Evolutionary conservation across 2,329 filamentous ascomycete species (phyloP).

Genomic region (Colletotrichum plurivorum): DNA sequence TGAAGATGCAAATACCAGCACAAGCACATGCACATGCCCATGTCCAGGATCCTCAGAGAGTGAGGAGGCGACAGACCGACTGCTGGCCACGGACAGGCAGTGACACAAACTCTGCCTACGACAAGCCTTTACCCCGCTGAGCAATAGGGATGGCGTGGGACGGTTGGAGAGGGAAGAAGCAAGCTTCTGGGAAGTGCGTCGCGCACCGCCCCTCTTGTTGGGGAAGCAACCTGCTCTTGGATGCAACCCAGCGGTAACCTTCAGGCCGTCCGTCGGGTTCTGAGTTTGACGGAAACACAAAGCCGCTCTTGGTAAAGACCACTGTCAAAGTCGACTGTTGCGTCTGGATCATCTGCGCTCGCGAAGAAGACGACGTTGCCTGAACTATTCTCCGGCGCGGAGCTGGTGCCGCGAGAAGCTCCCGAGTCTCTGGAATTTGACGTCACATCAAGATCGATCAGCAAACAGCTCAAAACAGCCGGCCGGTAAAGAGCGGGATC

Average conservation of each 20-base stretch:
- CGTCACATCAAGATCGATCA: conserved; percentile 25
- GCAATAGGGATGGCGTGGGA: not conserved
- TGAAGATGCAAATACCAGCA: no score
- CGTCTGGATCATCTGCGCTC: not conserved
- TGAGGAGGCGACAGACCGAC: no score
- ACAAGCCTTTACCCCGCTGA: conserved; percentile 30
- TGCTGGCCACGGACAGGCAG: conserved; percentile 4
- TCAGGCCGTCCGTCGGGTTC: not conserved
- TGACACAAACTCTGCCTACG: not conserved
- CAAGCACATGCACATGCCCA: no score
- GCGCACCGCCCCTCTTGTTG: conserved; percentile 4
- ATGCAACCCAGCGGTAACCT: conserved; percentile 9
- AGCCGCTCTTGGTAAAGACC: not conserved
- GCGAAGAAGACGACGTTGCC: not conserved
- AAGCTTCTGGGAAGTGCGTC: not conserved
- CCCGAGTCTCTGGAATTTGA: conserved; percentile 22
- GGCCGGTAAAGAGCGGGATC: not conserved
- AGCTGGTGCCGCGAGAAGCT: not conserved
- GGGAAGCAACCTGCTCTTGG: not conserved
- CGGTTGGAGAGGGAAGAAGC: not conserved
- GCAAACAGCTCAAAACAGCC: not conserved
- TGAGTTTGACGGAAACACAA: not conserved
- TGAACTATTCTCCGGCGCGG: not conserved
- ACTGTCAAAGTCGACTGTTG: no score
- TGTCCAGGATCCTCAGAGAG: no score